phyloP scores from a whole-genome alignment of 1,139 yeast species.

The Barnettozyma hawaiiensis region DNA sequence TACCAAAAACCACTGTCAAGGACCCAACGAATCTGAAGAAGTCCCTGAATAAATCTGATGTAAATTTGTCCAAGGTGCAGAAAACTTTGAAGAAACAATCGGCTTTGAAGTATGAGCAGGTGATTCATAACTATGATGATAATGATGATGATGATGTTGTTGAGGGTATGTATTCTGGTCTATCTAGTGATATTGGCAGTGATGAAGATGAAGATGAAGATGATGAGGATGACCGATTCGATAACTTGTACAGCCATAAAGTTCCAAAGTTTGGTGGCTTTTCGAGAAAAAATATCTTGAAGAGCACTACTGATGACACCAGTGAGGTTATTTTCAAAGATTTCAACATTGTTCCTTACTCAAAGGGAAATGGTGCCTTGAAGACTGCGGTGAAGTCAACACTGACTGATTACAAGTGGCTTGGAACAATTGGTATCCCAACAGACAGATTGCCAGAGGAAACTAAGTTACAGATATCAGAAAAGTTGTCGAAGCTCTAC shows the following conservation, averaged over 20 bases:
- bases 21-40: slow-evolving; percentile 3
- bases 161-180: not conserved
- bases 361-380: slow-evolving; percentile 85
- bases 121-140: slow-evolving; percentile 9
- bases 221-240: slow-evolving; percentile 24
- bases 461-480: slow-evolving; percentile 47
- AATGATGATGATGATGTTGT: slow-evolving; percentile 11
- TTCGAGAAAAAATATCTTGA: slow-evolving; percentile 45
- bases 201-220: too few species aligned
- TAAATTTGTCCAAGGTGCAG: slow-evolving; percentile 1
- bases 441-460: slow-evolving; percentile 67
- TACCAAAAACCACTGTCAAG: slow-evolving; percentile 24
- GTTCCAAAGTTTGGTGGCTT: slow-evolving; percentile 78
- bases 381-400: slow-evolving; percentile 79
- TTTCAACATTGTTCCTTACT: slow-evolving; percentile 61
- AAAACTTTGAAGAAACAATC: slow-evolving; percentile 11
- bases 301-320: slow-evolving; percentile 2
- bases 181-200: slow-evolving; percentile 5
- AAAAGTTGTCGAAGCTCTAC: slow-evolving; percentile 42
- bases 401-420: slow-evolving; percentile 55
- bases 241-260: slow-evolving; percentile 18
- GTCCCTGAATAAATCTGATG: slow-evolving; percentile 7
- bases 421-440: slow-evolving; percentile 89
- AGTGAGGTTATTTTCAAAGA: slow-evolving; percentile 43
- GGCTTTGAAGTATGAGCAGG: slow-evolving; percentile 13